A percentile compares a stretch with the other conserved stretches of the same genome.
Evolutionary conservation across 2,329 filamentous ascomycete genomes (phyloP).

Genomic region (Chrysoporthe deuterocubensis): DNA sequence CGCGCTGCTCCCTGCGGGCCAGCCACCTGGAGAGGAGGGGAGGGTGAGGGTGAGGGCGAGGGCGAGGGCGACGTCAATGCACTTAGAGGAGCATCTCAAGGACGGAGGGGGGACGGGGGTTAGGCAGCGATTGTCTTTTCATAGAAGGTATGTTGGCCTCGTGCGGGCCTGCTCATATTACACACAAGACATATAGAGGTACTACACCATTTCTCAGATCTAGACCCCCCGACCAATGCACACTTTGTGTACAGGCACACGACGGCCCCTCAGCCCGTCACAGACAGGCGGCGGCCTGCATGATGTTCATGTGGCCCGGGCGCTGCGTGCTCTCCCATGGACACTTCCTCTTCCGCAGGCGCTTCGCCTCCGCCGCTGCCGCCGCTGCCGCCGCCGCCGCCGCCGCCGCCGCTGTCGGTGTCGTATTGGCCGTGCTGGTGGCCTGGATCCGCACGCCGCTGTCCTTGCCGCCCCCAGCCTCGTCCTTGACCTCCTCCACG

Average conservation of each 20-base stretch:
- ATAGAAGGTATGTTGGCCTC: neutral
- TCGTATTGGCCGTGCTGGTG: neutral
- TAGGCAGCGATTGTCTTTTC: too few relatives aligned
- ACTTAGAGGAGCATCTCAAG: too few relatives aligned
- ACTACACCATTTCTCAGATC: too few relatives aligned
- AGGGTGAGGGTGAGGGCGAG: too few relatives aligned
- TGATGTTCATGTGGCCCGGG: constrained; percentile 16
- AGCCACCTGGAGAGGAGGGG: too few relatives aligned
- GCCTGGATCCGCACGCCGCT: neutral
- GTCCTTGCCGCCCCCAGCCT: constrained; percentile 8
- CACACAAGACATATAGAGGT: too few relatives aligned
- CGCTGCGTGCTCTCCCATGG: constrained; percentile 21
- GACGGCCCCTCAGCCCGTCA: neutral
- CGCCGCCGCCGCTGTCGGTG: neutral
- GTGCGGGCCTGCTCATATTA: too few relatives aligned
- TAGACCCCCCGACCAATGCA: too few relatives aligned
- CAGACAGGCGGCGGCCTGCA: constrained; percentile 15
- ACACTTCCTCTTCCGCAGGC: constrained; percentile 24
- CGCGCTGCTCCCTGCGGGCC: too few relatives aligned
- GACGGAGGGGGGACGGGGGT: too few relatives aligned
- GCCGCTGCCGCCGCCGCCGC: constrained; percentile 3
- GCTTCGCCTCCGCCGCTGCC: constrained; percentile 11
- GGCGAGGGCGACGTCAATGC: too few relatives aligned
- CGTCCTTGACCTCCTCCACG: constrained; percentile 24
- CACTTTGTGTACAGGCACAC: too few relatives aligned